Conservation (phyloP, 164 flowering plant species). For the Vitis amurensis region DNA sequence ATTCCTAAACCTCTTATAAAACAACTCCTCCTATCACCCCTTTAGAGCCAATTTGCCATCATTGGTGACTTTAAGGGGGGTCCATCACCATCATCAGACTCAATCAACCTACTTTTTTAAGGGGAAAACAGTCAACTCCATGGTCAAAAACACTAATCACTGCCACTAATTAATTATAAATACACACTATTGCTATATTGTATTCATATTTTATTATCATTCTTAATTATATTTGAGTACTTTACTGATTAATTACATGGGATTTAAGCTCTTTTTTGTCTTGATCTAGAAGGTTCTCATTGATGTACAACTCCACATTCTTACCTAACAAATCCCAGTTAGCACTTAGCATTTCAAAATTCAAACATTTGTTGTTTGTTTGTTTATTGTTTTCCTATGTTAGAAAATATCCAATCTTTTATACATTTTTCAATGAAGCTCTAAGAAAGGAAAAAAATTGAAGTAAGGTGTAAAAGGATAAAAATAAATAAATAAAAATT, state of each 20-base stretch:
- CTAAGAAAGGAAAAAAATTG: no score
- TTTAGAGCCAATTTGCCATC: constrained; percentile 21
- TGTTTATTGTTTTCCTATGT: no score
- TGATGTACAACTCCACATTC: neutral
- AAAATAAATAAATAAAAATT: no score
- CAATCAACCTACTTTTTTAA: constrained; percentile 5
- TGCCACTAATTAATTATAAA: neutral
- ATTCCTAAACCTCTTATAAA: constrained; percentile 1
- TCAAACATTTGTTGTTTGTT: no score
- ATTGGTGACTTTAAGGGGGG: constrained; percentile 22
- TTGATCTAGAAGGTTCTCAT: neutral
- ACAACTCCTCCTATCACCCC: neutral
- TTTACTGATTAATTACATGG: neutral
- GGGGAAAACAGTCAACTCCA: constrained; percentile 18
- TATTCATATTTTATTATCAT: neutral
- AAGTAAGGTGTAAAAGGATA: no score
- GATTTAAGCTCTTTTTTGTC: neutral
- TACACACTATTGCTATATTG: neutral
- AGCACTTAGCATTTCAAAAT: no score
- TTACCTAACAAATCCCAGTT: neutral
- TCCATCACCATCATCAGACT: constrained; percentile 16
- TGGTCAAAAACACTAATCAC: constrained; percentile 13
- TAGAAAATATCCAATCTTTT: no score
- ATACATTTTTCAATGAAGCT: no score
- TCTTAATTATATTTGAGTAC: neutral